A percentile compares a stretch with the other conserved stretches of the same genome.
Evolutionary conservation across 2,329 filamentous ascomycete genomes (phyloP).

Genomic region (Bipolaris oryzae): DNA sequence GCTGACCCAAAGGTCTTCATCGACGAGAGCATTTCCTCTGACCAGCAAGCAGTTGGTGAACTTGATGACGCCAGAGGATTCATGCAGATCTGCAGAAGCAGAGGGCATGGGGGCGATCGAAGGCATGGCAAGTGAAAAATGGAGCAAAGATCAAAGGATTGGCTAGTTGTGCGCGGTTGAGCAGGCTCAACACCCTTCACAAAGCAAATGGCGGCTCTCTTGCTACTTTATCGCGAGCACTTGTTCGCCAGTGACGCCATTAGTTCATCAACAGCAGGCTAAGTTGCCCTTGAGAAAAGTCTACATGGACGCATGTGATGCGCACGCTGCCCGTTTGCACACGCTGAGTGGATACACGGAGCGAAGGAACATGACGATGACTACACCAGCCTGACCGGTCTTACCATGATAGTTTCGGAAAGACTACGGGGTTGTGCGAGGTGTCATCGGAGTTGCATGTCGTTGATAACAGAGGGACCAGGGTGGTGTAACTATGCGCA

Average conservation of each 20-base stretch:
- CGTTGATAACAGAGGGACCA: conserved; percentile 25
- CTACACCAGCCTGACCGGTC: conserved; percentile 16
- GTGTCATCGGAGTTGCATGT: conserved; percentile 38
- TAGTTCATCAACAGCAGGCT: conserved; percentile 23
- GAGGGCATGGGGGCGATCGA: conserved; percentile 41
- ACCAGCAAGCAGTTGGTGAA: conserved; percentile 87
- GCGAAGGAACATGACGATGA: conserved; percentile 39
- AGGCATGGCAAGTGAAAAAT: conserved; percentile 43
- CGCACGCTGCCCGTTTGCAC: conserved; percentile 26
- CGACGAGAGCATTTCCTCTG: conserved; percentile 69
- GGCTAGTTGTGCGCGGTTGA: conserved; percentile 30
- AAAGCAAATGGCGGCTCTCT: conserved; percentile 20
- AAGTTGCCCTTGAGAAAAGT: conserved; percentile 18
- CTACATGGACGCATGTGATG: conserved; percentile 18
- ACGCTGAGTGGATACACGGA: conserved; percentile 16
- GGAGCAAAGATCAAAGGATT: conserved; percentile 28
- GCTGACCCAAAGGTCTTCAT: conserved; percentile 88
- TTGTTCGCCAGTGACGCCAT: conserved; percentile 5
- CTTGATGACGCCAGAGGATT: conserved; percentile 69
- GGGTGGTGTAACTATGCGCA: conserved; percentile 31
- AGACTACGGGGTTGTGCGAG: conserved; percentile 31
- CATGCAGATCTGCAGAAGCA: conserved; percentile 41
- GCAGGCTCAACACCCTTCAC: conserved; percentile 34
- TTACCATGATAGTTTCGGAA: conserved; percentile 8
- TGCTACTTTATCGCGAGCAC: conserved; percentile 28